phyloP scores from a whole-genome alignment of 2,329 filamentous ascomycete species.

The Colletotrichum chrysophilum region DNA sequence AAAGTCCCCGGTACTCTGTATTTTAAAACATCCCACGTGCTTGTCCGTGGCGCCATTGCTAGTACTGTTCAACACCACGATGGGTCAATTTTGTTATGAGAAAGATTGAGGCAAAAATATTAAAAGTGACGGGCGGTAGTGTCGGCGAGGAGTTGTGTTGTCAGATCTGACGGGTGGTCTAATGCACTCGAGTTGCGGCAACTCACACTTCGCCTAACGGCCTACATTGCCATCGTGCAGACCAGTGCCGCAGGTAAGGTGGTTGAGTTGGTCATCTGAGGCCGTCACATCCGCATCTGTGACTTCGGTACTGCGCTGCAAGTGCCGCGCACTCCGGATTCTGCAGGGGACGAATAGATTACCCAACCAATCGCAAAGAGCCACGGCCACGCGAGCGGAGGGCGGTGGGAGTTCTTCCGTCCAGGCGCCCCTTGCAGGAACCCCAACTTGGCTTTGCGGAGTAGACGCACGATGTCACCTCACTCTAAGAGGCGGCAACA shows the following conservation, averaged over 20 bases:
- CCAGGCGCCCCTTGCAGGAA: not conserved
- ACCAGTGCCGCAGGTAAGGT: slow-evolving; percentile 11
- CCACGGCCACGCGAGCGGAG: not conserved
- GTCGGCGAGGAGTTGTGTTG: not conserved
- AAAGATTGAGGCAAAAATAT: not conserved
- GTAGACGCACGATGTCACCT: not conserved
- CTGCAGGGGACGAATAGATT: not conserved
- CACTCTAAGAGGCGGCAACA: not conserved
- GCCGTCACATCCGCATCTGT: not conserved
- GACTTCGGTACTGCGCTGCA: not conserved
- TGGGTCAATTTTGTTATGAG: not conserved
- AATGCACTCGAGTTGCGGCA: not conserved
- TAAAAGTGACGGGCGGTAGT: not conserved
- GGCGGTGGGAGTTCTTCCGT: not conserved
- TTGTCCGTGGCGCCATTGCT: not conserved
- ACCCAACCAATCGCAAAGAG: not conserved
- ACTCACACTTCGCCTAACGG: not conserved
- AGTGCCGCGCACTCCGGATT: slow-evolving; percentile 1
- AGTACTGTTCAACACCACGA: not conserved
- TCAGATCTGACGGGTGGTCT: not conserved
- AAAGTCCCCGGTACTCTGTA: not conserved
- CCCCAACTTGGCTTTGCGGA: slow-evolving; percentile 8
- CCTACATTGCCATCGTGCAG: not conserved
- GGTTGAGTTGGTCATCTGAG: not conserved
- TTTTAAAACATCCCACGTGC: not conserved